These are phyloP conservation scores for Venturia asperata DNA, from an alignment of 2,329 filamentous ascomycete genomes.

Conservation along the genomic window DNA sequence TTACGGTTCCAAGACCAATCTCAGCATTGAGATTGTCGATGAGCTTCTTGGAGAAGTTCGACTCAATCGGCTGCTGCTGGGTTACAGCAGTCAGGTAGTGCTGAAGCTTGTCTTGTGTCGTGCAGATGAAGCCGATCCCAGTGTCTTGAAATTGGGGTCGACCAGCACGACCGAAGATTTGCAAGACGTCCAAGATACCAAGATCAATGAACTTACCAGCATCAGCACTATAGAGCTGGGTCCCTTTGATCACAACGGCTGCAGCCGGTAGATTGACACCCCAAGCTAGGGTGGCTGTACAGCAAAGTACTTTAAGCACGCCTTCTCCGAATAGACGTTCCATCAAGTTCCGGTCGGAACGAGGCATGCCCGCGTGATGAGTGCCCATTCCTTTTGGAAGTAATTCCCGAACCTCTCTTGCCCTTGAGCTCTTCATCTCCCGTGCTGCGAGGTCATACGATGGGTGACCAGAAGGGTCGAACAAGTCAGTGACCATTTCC, in stretches of 20 bases:
- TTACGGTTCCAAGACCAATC: conserved; percentile 88
- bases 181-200: conserved; percentile 90
- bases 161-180: conserved; percentile 97
- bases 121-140: conserved; percentile 97
- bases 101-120: conserved; percentile 82
- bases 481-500: conserved; percentile 68
- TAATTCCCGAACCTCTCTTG: conserved; percentile 79
- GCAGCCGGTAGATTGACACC: conserved; percentile 97
- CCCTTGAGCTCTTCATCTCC: conserved; percentile 80
- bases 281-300: conserved; percentile 96
- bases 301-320: conserved; percentile 94
- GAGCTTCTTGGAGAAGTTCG: conserved; percentile 85
- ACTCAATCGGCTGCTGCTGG: conserved; percentile 94
- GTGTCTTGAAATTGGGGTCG: conserved; percentile 96
- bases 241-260: conserved; percentile 96
- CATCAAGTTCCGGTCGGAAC: conserved; percentile 91
- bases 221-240: conserved; percentile 91
- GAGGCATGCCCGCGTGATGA: conserved; percentile 94
- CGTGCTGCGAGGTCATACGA: conserved; percentile 71
- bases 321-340: conserved; percentile 86
- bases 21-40: conserved; percentile 97
- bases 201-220: conserved; percentile 95
- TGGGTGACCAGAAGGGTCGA: conserved; percentile 73
- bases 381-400: conserved; percentile 87
- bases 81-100: conserved; percentile 93